These are phyloP conservation scores for Citrullus colocynthis DNA, from an alignment of 306 rosid genomes.

Conservation along the genomic window DNA sequence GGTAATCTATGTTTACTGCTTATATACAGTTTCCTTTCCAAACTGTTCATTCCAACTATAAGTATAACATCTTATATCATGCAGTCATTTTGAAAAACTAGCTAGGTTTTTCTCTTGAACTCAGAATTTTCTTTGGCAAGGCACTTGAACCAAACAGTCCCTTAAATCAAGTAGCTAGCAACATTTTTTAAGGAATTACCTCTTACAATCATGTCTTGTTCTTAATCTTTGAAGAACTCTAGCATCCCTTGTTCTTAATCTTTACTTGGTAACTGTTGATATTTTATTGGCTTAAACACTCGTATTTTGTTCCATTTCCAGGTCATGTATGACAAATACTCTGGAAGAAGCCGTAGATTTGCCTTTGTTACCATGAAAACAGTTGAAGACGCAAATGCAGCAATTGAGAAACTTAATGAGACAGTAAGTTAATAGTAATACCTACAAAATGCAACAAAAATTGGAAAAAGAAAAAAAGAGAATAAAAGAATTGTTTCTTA, in stretches of 20 bases:
- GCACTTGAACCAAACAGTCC: not conserved
- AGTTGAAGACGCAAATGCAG: constrained; percentile 72
- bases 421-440: constrained; percentile 36
- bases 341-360: constrained; percentile 86
- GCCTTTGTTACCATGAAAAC: constrained; percentile 75
- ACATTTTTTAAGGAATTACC: not conserved
- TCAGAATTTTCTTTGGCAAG: not conserved
- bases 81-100: not conserved
- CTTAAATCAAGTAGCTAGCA: not conserved
- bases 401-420: constrained; percentile 73
- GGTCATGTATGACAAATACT: constrained; percentile 94
- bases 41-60: not conserved
- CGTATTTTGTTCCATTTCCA: constrained; percentile 16
- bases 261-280: not conserved
- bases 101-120: not conserved
- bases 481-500: not conserved
- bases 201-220: not conserved
- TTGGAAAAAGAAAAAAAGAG: not conserved
- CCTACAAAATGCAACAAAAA: not conserved
- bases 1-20: not conserved
- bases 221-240: not conserved
- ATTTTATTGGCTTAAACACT: not conserved
- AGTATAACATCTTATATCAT: not conserved
- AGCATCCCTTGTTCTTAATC: not conserved
- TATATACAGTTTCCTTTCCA: not conserved